Evolutionary conservation across 371 early-diverging fungal genomes (phyloP).

Genomic region (Actinomortierella ambigua): DNA sequence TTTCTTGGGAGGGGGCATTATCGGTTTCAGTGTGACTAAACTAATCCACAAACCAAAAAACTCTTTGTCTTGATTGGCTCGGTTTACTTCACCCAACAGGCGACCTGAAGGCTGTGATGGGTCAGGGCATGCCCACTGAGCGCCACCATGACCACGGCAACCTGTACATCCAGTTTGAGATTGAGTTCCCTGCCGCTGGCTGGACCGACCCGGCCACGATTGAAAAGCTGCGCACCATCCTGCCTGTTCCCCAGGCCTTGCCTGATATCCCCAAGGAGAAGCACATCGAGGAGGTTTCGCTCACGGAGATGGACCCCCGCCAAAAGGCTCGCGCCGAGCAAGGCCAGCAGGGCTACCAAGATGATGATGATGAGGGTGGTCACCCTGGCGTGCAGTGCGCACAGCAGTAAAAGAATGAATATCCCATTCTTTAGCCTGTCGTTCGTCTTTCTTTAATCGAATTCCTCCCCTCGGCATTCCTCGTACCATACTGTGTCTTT

Average conservation of each 20-base stretch:
- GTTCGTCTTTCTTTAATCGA: neutral
- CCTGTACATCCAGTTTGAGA: slow-evolving; percentile 87
- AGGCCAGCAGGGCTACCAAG: slow-evolving; percentile 69
- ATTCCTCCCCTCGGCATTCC: too few species aligned
- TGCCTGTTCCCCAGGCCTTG: slow-evolving; percentile 62
- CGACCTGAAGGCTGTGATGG: slow-evolving; percentile 78
- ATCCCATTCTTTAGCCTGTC: neutral
- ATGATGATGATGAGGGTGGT: slow-evolving; percentile 61
- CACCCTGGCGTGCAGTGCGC: slow-evolving; percentile 92
- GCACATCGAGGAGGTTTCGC: slow-evolving; percentile 75
- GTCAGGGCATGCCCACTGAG: slow-evolving; percentile 95
- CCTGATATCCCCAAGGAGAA: slow-evolving; percentile 52
- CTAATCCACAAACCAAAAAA: too few species aligned
- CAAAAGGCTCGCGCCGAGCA: slow-evolving; percentile 63
- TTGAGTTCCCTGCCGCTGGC: slow-evolving; percentile 89
- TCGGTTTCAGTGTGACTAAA: too few species aligned
- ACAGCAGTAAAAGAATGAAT: slow-evolving; percentile 75
- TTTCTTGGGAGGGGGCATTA: too few species aligned
- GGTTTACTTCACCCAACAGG: slow-evolving; percentile 30
- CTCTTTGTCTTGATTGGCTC: neutral
- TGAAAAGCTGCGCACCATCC: slow-evolving; percentile 64
- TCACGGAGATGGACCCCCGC: slow-evolving; percentile 77
- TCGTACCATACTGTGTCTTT: too few species aligned
- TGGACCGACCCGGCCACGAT: slow-evolving; percentile 74
- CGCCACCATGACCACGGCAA: slow-evolving; percentile 91